Conservation (phyloP, 2,329 filamentous ascomycete species). For the Aureobasidium sp. region DNA sequence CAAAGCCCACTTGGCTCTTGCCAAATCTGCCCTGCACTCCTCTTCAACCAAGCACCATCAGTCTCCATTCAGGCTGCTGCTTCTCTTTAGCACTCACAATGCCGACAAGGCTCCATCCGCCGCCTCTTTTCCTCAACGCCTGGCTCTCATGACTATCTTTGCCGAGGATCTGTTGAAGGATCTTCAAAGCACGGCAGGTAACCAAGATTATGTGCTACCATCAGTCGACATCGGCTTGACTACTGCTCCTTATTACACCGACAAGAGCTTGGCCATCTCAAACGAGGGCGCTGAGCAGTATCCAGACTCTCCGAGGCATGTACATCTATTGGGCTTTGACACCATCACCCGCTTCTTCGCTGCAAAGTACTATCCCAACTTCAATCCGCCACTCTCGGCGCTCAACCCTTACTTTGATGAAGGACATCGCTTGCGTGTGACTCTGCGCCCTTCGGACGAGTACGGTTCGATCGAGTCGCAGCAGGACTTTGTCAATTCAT, state of each 20-base stretch:
- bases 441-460: slow-evolving; percentile 53
- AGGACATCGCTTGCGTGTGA: slow-evolving; percentile 56
- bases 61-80: slow-evolving; percentile 43
- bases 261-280: slow-evolving; percentile 58
- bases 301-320: slow-evolving; percentile 41
- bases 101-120: slow-evolving; percentile 61
- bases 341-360: slow-evolving; percentile 67
- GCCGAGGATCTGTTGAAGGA: slow-evolving; percentile 45
- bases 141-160: slow-evolving; percentile 66
- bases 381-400: slow-evolving; percentile 43
- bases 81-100: slow-evolving; percentile 58
- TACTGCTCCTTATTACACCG: slow-evolving; percentile 64
- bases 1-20: slow-evolving; percentile 51
- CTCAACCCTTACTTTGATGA: slow-evolving; percentile 57
- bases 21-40: slow-evolving; percentile 44
- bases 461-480: slow-evolving; percentile 55
- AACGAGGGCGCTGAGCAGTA: slow-evolving; percentile 30
- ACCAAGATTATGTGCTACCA: slow-evolving; percentile 29
- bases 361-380: slow-evolving; percentile 59
- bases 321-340: slow-evolving; percentile 69
- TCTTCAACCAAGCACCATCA: slow-evolving; percentile 26
- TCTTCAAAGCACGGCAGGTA: slow-evolving; percentile 12
- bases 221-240: slow-evolving; percentile 62
- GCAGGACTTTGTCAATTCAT: slow-evolving; percentile 44
- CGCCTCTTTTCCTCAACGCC: slow-evolving; percentile 58